phyloP scores from a whole-genome alignment of 768 basidiomycete species.

The Lactifluus pinguis region DNA sequence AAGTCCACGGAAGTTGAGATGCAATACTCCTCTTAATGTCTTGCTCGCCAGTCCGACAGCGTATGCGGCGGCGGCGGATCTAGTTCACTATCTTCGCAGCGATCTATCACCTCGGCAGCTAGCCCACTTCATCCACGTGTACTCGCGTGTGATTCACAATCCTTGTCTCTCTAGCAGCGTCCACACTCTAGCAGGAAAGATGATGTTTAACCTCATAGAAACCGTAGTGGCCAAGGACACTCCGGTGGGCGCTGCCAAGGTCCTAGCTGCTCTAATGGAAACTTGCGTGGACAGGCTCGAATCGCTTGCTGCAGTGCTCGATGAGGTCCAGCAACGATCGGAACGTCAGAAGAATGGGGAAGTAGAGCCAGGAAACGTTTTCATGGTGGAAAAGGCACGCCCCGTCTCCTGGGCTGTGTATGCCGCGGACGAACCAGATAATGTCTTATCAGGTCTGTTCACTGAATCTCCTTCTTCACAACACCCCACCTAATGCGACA shows the following conservation, averaged over 20 bases:
- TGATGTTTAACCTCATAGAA: slow-evolving; percentile 85
- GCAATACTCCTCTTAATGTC: neutral
- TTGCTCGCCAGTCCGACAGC: slow-evolving; percentile 50
- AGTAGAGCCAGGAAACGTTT: slow-evolving; percentile 39
- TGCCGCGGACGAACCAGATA: slow-evolving; percentile 74
- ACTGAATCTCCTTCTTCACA: slow-evolving; percentile 2
- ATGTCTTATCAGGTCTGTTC: slow-evolving; percentile 63
- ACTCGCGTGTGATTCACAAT: slow-evolving; percentile 85
- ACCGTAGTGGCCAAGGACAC: slow-evolving; percentile 70
- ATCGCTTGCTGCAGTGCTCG: slow-evolving; percentile 59
- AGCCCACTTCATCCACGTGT: slow-evolving; percentile 69
- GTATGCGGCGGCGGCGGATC: slow-evolving; percentile 84
- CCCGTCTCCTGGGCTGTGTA: slow-evolving; percentile 73
- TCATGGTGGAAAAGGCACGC: slow-evolving; percentile 75
- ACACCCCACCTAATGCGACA: slow-evolving; percentile 4
- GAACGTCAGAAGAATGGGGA: slow-evolving; percentile 38
- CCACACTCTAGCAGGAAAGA: slow-evolving; percentile 86
- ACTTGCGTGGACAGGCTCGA: slow-evolving; percentile 80
- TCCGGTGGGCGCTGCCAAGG: slow-evolving; percentile 51
- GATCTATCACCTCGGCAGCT: slow-evolving; percentile 76
- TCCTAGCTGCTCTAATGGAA: slow-evolving; percentile 73
- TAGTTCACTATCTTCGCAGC: slow-evolving; percentile 82
- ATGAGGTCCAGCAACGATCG: slow-evolving; percentile 42
- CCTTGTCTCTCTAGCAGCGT: slow-evolving; percentile 69
- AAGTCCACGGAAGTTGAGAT: slow-evolving; percentile 20